Evolutionary conservation across 768 basidiomycete genomes (phyloP).

Genomic region (Tricholoma furcatifolium): DNA sequence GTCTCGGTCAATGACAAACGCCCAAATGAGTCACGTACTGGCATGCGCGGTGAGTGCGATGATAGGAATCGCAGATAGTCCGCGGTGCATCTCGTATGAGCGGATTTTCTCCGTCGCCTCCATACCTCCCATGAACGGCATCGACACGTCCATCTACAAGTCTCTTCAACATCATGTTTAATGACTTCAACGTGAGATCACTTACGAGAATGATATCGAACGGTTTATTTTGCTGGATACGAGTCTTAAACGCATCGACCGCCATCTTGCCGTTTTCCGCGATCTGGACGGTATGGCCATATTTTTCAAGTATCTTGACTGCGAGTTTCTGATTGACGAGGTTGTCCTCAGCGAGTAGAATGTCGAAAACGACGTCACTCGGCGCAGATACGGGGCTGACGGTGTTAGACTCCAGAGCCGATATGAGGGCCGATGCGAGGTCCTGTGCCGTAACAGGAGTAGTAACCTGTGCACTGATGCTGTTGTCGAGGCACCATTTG

Average conservation of each 20-base stretch:
- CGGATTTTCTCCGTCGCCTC: constrained; percentile 95
- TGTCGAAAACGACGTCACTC: constrained; percentile 86
- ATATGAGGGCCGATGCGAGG: constrained; percentile 87
- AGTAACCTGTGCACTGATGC: constrained; percentile 92
- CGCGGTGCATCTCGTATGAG: constrained; percentile 66
- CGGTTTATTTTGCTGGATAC: constrained; percentile 66
- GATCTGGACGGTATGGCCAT: constrained; percentile 93
- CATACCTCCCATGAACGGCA: constrained; percentile 99
- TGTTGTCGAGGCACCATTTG: constrained; percentile 96
- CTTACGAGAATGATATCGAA: constrained; percentile 92
- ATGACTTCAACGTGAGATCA: constrained; percentile 8
- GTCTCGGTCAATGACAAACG: neutral
- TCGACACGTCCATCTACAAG: constrained; percentile 92
- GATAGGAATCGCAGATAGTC: constrained; percentile 78
- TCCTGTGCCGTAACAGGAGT: constrained; percentile 88
- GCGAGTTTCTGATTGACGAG: constrained; percentile 95
- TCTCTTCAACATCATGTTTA: neutral
- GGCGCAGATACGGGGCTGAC: constrained; percentile 84
- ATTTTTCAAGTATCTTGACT: constrained; percentile 94
- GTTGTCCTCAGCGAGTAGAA: constrained; percentile 96
- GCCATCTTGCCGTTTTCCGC: constrained; percentile 97
- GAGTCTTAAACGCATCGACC: constrained; percentile 85
- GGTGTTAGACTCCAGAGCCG: constrained; percentile 93
- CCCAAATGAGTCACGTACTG: constrained; percentile 52
- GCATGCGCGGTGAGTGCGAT: constrained; percentile 98